Base-by-base conservation (phyloP, 2,329 filamentous ascomycete species). In the Sphaerulina vaccinii region DNA sequence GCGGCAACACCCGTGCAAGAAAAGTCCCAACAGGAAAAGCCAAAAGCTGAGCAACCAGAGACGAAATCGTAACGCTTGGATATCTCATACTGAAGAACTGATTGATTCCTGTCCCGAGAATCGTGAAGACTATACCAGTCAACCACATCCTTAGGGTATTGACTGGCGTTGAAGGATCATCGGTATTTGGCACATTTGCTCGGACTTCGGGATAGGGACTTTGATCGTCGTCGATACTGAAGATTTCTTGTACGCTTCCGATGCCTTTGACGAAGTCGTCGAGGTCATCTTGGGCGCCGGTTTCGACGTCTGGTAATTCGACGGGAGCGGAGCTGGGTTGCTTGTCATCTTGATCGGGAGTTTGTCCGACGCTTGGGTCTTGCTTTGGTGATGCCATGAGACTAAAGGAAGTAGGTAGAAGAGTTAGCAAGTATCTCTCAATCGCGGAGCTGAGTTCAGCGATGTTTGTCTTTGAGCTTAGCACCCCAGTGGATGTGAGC, bases 101-200 rank as follows among this genome's bases (percentile, higher is more conserved):
- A 10, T 45, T 45, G 29, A 45, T 45, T 13, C 42, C 42, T 9
- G 42, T 35, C n/a, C 42, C 42, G 42, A 45, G 19, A 27, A 45
- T 15, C 16, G 42, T 33, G 18, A 45, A 45, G 4, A 33, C 42
- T 15, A 33, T 35, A 9, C 42, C 42, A 18, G 35, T 18, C 10
- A 45, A 23, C 42, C 42, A 37, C 42, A 45, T 45, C 2, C 42
- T 24, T 18, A 45, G 13, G 18, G 42, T 45, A 18, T 45, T 45
- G 16, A 45, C 42, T 15, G 42, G 42, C 7, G 35, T 29, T 13
- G 27, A 15, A 11, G 42, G 29, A 22, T 45, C 29, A 19, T 45
- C 42, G 9, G 29, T 45, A 29, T 37, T 45, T 19, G 42, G 42
- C 10, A 45, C 42, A 35, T 45, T 45, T 6, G 42, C 42, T 35